A percentile compares a stretch with the other conserved stretches of the same genome.
These are phyloP conservation scores for Babesia ovis DNA, from an alignment of 169 alveolate genomes.

Conservation along the genomic window DNA sequence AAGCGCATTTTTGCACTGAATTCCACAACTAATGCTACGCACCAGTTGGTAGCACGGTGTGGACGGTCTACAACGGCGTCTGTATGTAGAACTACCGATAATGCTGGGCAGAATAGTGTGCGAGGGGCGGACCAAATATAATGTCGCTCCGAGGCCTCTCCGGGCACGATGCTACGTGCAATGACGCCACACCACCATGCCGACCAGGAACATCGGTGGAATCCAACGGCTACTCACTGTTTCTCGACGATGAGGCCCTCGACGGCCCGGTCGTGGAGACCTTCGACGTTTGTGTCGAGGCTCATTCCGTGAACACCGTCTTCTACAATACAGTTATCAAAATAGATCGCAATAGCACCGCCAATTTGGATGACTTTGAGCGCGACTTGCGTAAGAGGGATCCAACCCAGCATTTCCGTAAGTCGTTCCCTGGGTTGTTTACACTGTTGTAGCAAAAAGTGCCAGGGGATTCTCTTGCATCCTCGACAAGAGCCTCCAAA, in stretches of 20 bases:
- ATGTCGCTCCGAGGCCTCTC: background rate
- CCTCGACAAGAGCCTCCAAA: background rate
- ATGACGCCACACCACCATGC: no score
- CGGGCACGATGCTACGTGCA: background rate
- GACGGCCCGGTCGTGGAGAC: no score
- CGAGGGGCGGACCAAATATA: background rate
- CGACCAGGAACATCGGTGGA: no score
- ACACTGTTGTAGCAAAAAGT: slow-evolving; percentile 11
- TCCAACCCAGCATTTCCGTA: slow-evolving; percentile 31
- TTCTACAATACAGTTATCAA: slow-evolving; percentile 16
- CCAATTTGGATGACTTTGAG: slow-evolving; percentile 9
- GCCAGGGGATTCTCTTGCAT: slow-evolving; percentile 27
- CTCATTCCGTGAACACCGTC: slow-evolving; percentile 1
- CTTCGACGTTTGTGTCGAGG: slow-evolving; percentile 30
- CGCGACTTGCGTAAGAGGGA: slow-evolving; percentile 14
- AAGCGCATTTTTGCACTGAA: no score
- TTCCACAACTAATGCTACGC: no score
- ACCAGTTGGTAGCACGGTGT: no score
- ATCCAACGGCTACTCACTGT: no score
- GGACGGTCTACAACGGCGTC: no score
- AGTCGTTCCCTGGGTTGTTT: background rate
- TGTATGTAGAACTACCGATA: no score
- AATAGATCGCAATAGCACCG: background rate
- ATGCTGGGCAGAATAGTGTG: no score
- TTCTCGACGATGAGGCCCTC: no score